phyloP scores from a whole-genome alignment of 2,329 filamentous ascomycete genomes.

The Fusarium sp. region DNA sequence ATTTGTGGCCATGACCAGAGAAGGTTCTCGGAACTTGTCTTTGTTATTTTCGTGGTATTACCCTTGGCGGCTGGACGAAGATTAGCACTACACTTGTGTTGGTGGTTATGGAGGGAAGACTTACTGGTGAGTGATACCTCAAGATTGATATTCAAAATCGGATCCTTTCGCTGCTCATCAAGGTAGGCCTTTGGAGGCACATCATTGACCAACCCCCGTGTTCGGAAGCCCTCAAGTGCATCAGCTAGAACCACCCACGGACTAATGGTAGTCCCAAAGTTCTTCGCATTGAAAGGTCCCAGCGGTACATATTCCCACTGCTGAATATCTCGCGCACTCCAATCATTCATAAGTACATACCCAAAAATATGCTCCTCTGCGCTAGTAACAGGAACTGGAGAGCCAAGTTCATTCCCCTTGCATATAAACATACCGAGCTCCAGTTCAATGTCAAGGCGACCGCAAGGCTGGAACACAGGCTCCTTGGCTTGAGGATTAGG shows the following conservation, averaged over 20 bases:
- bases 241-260: slow-evolving; percentile 74
- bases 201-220: slow-evolving; percentile 46
- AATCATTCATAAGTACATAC: slow-evolving; percentile 74
- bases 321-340: slow-evolving; percentile 74
- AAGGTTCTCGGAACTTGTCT: slow-evolving; percentile 61
- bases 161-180: slow-evolving; percentile 64
- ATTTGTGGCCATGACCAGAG: slow-evolving; percentile 88
- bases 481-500: slow-evolving; percentile 58
- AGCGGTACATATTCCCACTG: slow-evolving; percentile 71
- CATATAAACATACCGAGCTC: slow-evolving; percentile 83
- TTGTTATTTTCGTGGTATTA: slow-evolving; percentile 48
- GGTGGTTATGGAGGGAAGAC: background rate
- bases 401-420: slow-evolving; percentile 73
- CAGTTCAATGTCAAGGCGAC: slow-evolving; percentile 78
- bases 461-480: slow-evolving; percentile 70
- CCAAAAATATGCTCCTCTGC: slow-evolving; percentile 81
- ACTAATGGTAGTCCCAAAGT: slow-evolving; percentile 70
- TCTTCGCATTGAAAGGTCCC: slow-evolving; percentile 73
- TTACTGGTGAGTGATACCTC: slow-evolving; percentile 57
- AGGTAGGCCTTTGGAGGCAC: slow-evolving; percentile 60
- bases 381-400: slow-evolving; percentile 72
- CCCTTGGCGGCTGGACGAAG: slow-evolving; percentile 48
- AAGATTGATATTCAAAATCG: slow-evolving; percentile 55
- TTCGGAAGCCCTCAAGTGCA: slow-evolving; percentile 59
- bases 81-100: slow-evolving; percentile 1